These are phyloP conservation scores for Hippophae gyantsensis DNA, from an alignment of 306 rosid species.

Conservation along the genomic window DNA sequence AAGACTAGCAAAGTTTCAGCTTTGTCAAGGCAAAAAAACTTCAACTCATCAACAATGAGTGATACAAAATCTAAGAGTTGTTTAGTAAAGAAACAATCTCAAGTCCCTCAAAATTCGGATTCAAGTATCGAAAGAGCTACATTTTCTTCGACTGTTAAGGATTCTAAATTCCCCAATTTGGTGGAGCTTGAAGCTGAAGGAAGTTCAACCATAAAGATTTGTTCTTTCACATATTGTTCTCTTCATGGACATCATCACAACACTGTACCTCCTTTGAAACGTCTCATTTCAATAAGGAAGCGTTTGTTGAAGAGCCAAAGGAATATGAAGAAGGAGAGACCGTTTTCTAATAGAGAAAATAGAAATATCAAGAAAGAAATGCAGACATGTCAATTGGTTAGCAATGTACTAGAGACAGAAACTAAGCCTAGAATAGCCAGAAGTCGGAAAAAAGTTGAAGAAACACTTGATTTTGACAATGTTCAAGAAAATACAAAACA, in stretches of 20 bases:
- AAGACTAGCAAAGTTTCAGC: conserved; percentile 15
- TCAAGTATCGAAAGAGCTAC: conserved; percentile 51
- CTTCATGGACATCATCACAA: conserved; percentile 70
- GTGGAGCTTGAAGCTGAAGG: conserved; percentile 33
- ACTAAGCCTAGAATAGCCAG: conserved; percentile 8
- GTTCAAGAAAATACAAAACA: neutral
- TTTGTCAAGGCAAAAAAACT: conserved; percentile 17
- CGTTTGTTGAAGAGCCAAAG: conserved; percentile 41
- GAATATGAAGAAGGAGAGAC: conserved; percentile 24
- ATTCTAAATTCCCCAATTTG: conserved; percentile 42
- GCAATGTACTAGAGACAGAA: conserved; percentile 14
- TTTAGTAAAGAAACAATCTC: conserved; percentile 18
- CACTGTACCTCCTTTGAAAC: conserved; percentile 51
- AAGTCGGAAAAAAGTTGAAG: conserved; percentile 2
- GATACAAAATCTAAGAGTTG: conserved; percentile 36
- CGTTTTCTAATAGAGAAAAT: conserved; percentile 20
- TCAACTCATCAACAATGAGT: conserved; percentile 25
- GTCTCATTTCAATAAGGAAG: conserved; percentile 61
- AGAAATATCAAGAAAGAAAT: conserved; percentile 23
- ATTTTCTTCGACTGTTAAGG: conserved; percentile 71
- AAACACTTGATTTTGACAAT: conserved; percentile 18
- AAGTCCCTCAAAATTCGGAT: conserved; percentile 23
- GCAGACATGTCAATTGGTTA: conserved; percentile 21
- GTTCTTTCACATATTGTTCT: conserved; percentile 71
- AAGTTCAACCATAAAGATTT: conserved; percentile 31